Conservation (phyloP, 108 stramenopile genomes). For the Cyclotella distinguenda region DNA sequence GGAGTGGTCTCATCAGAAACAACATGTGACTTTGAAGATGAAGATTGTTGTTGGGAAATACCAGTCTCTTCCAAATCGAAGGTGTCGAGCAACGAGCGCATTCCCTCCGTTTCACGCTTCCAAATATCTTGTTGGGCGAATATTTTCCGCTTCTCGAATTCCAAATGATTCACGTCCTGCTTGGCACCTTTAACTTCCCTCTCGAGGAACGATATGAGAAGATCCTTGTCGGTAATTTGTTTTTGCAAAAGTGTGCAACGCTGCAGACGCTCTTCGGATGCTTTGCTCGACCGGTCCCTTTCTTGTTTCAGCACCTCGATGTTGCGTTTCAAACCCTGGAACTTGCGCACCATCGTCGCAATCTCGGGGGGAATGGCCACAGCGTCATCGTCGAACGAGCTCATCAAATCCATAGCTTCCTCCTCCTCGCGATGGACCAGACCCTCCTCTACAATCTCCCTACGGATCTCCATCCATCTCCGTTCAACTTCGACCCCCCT, state of each 20-base stretch:
- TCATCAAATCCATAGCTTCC: background rate
- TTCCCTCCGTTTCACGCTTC: constrained; percentile 67
- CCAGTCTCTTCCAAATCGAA: constrained; percentile 50
- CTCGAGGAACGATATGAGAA: constrained; percentile 41
- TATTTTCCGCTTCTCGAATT: constrained; percentile 42
- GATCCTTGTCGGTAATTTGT: constrained; percentile 33
- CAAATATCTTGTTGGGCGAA: constrained; percentile 65
- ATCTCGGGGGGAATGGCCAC: constrained; percentile 56
- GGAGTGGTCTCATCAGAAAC: background rate
- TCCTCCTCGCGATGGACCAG: constrained; percentile 18
- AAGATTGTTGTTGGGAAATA: constrained; percentile 9
- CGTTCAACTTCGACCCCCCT: constrained; percentile 33
- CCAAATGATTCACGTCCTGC: constrained; percentile 28
- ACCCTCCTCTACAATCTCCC: constrained; percentile 39
- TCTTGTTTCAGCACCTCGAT: constrained; percentile 28
- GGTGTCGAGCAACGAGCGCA: constrained; percentile 63
- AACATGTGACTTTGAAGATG: background rate
- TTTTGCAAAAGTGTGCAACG: constrained; percentile 38
- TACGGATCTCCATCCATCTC: constrained; percentile 58
- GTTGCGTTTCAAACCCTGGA: constrained; percentile 43
- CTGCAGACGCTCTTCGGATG: constrained; percentile 28
- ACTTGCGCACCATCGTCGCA: constrained; percentile 48
- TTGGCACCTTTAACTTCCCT: constrained; percentile 25
- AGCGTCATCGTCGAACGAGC: background rate
- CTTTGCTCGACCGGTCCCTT: constrained; percentile 17